These are phyloP conservation scores for Diatrype stigma DNA, from an alignment of 2,329 filamentous ascomycete species.

Conservation along the genomic window DNA sequence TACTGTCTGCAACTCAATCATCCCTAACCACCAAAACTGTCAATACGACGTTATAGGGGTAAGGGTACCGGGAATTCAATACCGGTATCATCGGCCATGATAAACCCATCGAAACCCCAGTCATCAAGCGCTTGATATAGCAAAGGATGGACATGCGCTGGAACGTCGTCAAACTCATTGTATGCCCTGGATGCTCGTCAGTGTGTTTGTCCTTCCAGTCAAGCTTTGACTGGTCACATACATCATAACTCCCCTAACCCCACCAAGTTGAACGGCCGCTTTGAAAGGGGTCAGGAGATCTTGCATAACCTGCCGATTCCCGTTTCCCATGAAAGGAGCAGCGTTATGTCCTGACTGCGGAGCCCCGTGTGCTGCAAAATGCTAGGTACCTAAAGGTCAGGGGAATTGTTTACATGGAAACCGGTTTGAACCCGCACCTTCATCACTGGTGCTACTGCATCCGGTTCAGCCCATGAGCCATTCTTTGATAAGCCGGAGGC, in stretches of 20 bases:
- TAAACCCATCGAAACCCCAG: constrained; percentile 38
- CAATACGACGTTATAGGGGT: constrained; percentile 1
- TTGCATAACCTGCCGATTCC: constrained; percentile 37
- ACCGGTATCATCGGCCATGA: constrained; percentile 39
- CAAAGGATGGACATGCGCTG: constrained; percentile 34
- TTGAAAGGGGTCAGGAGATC: constrained; percentile 40
- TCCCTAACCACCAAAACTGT: constrained; percentile 16
- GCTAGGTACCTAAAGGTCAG: too few species aligned
- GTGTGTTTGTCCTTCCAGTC: too few species aligned
- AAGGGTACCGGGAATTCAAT: constrained; percentile 3
- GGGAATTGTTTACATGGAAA: too few species aligned
- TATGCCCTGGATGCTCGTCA: constrained; percentile 27
- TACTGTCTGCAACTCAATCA: constrained; percentile 27
- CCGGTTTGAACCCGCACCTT: constrained; percentile 34
- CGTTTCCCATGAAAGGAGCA: constrained; percentile 39
- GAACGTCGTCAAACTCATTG: constrained; percentile 38
- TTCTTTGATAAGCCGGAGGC: constrained; percentile 40
- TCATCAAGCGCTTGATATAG: constrained; percentile 33
- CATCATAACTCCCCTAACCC: constrained; percentile 41
- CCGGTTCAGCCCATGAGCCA: constrained; percentile 34
- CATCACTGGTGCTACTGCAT: constrained; percentile 40
- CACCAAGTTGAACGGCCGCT: constrained; percentile 37
- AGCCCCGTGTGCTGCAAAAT: constrained; percentile 41
- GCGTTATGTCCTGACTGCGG: constrained; percentile 39
- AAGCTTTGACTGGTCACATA: constrained; percentile 11